Evolutionary conservation across 257 asterid genomes (phyloP), one percentile per base, ranked within the genome.

Genomic region (Marsdenia floribunda): DNA sequence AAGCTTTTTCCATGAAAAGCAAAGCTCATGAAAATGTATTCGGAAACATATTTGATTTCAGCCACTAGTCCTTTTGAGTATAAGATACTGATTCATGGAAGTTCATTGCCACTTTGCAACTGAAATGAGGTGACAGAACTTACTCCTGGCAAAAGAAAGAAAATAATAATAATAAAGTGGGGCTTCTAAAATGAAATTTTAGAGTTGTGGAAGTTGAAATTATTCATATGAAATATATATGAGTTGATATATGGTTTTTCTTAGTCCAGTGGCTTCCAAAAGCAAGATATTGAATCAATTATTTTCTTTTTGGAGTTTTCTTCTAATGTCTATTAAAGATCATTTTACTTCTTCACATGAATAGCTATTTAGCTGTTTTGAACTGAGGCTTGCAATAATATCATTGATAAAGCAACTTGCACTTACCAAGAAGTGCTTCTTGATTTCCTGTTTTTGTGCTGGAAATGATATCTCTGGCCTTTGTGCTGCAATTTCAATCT

Each of bases 381-480:
- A 46, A 1, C 24, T 24, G 73, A 2, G 42, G 19, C 8, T 47
- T 24, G 19, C 29, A 22, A 11, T 47, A 26, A 69, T n/a, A 10
- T 46, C 57, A 46, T 13, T 5, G 12, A n/a, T 46, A 15, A 46
- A 14, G 11, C 10, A 9, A 46, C n/a, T 35, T 54, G 75, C 68
- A n/a, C 16, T 38, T 71, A 11, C 24, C n/a, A n/a, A 72, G 67
- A 72, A 72, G 33, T 22, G 59, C 58, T 72, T 72, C 1, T 10
- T n/a, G 14, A 21, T 68, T 68, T 68, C 57, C 35, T 38, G 38
- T n/a, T 42, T 68, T 3, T 42, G 52, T 68, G 29, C 54, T 44
- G 35, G 16, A 42, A 8, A 58, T 58, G 35, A 5, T 64, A 16
- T 64, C 4, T 61, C 42, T 29, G 66, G 66, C 66, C 67, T 24